Conservation (phyloP, 805 yeast species). For the Ogataea salicorniae region DNA sequence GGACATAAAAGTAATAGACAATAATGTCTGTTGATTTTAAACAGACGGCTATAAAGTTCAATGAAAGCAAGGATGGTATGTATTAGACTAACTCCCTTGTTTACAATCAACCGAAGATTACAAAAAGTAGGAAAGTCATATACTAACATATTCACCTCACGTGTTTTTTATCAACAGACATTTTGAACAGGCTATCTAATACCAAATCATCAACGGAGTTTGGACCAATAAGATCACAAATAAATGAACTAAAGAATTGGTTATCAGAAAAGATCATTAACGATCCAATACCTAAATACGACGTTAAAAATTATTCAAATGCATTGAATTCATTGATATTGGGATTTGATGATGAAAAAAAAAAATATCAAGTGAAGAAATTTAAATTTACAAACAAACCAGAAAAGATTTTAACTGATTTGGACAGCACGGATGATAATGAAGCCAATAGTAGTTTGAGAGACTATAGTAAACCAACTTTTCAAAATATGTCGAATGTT, state of each 20-base stretch:
- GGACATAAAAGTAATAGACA: no score
- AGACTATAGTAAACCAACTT: constrained; percentile 7
- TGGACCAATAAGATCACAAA: constrained; percentile 5
- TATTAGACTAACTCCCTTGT: no score
- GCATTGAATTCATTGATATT: constrained; percentile 16
- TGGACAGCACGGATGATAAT: background rate
- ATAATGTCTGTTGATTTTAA: background rate
- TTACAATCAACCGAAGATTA: no score
- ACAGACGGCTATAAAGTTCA: background rate
- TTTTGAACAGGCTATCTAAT: constrained; percentile 1
- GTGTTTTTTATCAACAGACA: background rate
- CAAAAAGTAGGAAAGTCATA: no score
- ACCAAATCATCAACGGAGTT: constrained; percentile 1
- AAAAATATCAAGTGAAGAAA: constrained; percentile 9
- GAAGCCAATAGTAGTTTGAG: background rate
- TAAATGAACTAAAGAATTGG: constrained; percentile 17
- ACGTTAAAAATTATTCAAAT: constrained; percentile 18
- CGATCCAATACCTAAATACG: constrained; percentile 20
- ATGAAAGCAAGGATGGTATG: background rate
- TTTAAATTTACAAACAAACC: constrained; percentile 21
- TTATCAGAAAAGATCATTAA: constrained; percentile 7
- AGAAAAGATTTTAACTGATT: background rate
- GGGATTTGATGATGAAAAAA: constrained; percentile 17
- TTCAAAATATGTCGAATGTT: background rate
- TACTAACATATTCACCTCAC: no score